Conservation (phyloP, 2,329 filamentous ascomycete genomes). For the Fusarium haematococcum region DNA sequence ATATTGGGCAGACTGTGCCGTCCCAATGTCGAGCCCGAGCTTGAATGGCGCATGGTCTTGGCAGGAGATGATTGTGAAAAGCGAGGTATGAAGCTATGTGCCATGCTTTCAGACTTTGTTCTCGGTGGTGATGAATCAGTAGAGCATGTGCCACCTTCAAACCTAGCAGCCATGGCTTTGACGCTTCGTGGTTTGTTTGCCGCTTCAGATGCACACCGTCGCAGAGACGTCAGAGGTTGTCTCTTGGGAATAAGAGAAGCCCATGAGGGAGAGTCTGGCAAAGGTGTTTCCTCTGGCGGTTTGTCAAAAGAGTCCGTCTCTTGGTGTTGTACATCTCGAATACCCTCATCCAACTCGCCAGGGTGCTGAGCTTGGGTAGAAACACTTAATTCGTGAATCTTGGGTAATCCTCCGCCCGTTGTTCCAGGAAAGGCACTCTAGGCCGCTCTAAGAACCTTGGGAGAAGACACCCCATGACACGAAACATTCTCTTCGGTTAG, state of each 20-base stretch:
- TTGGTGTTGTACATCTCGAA: neutral
- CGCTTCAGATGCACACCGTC: slow-evolving; percentile 31
- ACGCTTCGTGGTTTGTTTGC: slow-evolving; percentile 51
- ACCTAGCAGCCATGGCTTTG: slow-evolving; percentile 64
- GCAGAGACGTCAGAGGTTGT: slow-evolving; percentile 7
- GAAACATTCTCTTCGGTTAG: slow-evolving; percentile 4
- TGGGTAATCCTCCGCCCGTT: neutral
- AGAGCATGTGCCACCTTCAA: slow-evolving; percentile 52
- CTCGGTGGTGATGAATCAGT: slow-evolving; percentile 7
- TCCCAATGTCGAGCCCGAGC: slow-evolving; percentile 22
- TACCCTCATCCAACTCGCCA: neutral
- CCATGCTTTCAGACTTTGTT: slow-evolving; percentile 22
- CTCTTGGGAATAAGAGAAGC: slow-evolving; percentile 18
- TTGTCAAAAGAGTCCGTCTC: neutral
- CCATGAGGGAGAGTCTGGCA: slow-evolving; percentile 1
- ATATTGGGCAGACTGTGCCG: slow-evolving; percentile 4
- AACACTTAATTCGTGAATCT: neutral
- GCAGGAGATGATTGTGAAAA: slow-evolving; percentile 31
- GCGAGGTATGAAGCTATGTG: slow-evolving; percentile 35
- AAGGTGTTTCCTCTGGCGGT: neutral
- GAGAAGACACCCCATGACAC: neutral
- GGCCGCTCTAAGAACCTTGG: slow-evolving; percentile 16
- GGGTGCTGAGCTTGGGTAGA: neutral
- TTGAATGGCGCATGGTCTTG: slow-evolving; percentile 14
- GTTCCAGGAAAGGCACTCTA: slow-evolving; percentile 33